Base-by-base conservation (phyloP, 345 rosid genomes). In the Orychophragmus violaceus region DNA sequence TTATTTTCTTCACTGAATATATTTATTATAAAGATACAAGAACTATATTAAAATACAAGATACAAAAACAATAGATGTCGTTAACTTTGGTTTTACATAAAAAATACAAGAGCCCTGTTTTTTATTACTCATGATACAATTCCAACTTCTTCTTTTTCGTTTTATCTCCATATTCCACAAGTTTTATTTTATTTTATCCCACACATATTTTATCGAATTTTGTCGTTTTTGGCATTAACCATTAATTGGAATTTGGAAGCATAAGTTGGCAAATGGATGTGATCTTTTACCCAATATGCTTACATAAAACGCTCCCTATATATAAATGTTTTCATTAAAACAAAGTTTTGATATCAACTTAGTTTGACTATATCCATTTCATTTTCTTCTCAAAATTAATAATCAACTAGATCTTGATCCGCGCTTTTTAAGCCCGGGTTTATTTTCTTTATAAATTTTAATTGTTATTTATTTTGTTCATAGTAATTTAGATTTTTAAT, bases 301-400 rank as follows among this genome's bases (percentile, higher is more conserved):
- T 18, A 59, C 51, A 61, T 42, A 29, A 70, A 53, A 8, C 49
- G 16, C 37, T 30, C 68, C n/a, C 32, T 14, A 13, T 16, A 19
- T 33, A 28, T 46, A 6, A 55, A 16, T 24, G 8, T 53, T 22
- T 42, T 14, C 61, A 23, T 44, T 10, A 16, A 17, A 45, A 13
- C 18, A 45, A 48, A 33, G 6, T 13, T 46, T 36, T 72, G 53
- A 56, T 55, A 55, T 54, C 50, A 62, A 45, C 50, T 62, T 33
- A 37, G 64, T 57, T 64, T 57, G 70, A 57, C 65, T 57, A 72
- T 60, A 57, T 72, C 69, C 75, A 63, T 24, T 44, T 45, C 42
- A 55, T 62, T 62, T 30, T 45, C 49, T 44, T 62, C 17, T 4
- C 24, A 32, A 44, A 3, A 54, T 54, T 33, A 60, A 51, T 37